Evolutionary conservation across 108 stramenopile species (phyloP).

Genomic region (Cyclostephanos invisitatus): DNA sequence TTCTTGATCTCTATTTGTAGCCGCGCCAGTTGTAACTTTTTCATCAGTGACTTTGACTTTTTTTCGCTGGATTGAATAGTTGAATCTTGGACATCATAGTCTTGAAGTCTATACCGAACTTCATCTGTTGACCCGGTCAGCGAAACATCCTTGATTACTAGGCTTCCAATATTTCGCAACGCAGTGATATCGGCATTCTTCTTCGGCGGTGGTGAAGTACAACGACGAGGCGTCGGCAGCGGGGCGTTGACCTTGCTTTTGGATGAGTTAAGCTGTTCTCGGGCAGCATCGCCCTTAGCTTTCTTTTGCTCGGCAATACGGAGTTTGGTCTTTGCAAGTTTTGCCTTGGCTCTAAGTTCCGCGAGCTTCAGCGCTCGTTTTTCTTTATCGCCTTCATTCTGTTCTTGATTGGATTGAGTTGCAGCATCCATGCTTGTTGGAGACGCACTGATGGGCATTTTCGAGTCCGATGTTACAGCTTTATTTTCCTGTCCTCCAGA

Average conservation of each 20-base stretch:
- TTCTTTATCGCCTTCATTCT: conserved; percentile 20
- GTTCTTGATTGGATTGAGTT: background rate
- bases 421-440: conserved; percentile 1
- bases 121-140: conserved; percentile 20
- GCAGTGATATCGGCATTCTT: conserved; percentile 34
- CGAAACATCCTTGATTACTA: conserved; percentile 19
- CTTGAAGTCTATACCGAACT: conserved; percentile 30
- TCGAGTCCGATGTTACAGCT: conserved; percentile 5
- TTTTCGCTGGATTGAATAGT: conserved; percentile 9
- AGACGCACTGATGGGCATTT: background rate
- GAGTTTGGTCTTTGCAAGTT: conserved; percentile 44
- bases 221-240: background rate
- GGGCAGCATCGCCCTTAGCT: conserved; percentile 1
- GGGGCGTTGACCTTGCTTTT: background rate
- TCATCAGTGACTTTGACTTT: conserved; percentile 25
- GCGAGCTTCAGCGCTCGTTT: conserved; percentile 36
- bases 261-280: background rate
- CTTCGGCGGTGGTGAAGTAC: background rate
- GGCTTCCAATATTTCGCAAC: conserved; percentile 9
- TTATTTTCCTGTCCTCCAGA: background rate
- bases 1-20: conserved; percentile 43
- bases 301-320: conserved; percentile 36
- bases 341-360: conserved; percentile 45
- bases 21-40: conserved; percentile 44
- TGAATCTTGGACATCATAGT: conserved; percentile 1